Base-by-base conservation (phyloP, 106 monocot species). In the Dendrobium chrysotoxum region DNA sequence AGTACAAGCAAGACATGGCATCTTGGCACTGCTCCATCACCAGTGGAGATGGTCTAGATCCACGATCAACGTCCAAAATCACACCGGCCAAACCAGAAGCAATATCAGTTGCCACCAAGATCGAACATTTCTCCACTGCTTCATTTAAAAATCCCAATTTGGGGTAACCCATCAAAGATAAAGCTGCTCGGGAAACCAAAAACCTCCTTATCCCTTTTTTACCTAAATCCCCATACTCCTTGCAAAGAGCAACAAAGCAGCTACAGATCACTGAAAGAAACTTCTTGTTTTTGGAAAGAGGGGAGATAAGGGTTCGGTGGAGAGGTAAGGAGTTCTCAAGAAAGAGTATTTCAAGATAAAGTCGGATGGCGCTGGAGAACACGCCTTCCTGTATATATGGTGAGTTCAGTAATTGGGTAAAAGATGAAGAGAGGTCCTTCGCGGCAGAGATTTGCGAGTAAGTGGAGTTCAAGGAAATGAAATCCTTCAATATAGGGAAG, bases 21-120 rank as follows among this genome's bases (percentile, higher is more conserved):
- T 99, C 99, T 75, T 99, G 99, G 87, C 99, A 95, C 78, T 93
- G 99, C 82, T 99, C 99, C 99, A 95, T 95, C 25, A 93, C 89
- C 8, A 83, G 77, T 4, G 99, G 95, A 1, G 99, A 95, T 9
- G 95, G 99, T 1, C 91, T 83, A 26, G 84, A 90, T 35, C 99
- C 99, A 44, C 40, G 30, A 23, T 80, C 73, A 31, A 90, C 78
- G 35, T 93, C 99, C 39, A 42, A 83, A 78, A 86, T 45, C 75
- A 99, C 90, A 0, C 81, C 74, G 45, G n/a, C 70, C 77, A 99
- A 75, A 30, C 93, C 93, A 58, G 67, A 64, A 30, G 79, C 85
- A 47, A 95, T 85, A 80, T 99, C 93, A 53, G 81, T 38, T 16
- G 91, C 93, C 40, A 88, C 89, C 85, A 88, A 76, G 35, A 77